These are phyloP conservation scores for Dendrostoma leiphaemia DNA, from an alignment of 2,329 filamentous ascomycete species.

Conservation along the genomic window DNA sequence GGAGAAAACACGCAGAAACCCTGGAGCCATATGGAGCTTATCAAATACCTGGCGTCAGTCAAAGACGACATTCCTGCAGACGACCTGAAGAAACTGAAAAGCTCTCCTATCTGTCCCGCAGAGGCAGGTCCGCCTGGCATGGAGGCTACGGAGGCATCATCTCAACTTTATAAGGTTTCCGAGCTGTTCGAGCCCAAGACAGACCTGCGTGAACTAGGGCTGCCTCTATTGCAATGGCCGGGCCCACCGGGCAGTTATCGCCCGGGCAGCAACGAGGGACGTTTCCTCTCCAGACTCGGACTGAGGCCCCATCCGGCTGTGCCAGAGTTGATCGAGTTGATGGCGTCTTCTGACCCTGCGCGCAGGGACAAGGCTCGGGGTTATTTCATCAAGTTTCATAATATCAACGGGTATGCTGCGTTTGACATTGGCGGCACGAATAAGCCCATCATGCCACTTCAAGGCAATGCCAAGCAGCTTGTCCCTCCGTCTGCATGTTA, in stretches of 20 bases:
- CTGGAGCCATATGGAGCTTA: slow-evolving; percentile 92
- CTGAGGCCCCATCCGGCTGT: slow-evolving; percentile 70
- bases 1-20: slow-evolving; percentile 54
- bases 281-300: slow-evolving; percentile 71
- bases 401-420: slow-evolving; percentile 69
- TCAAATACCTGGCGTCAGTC: slow-evolving; percentile 91
- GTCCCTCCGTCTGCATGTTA: slow-evolving; percentile 77
- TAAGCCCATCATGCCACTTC: slow-evolving; percentile 69
- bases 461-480: slow-evolving; percentile 63
- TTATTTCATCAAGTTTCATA: slow-evolving; percentile 81
- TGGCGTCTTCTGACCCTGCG: slow-evolving; percentile 58
- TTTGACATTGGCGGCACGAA: slow-evolving; percentile 57
- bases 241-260: slow-evolving; percentile 62
- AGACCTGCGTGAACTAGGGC: slow-evolving; percentile 62
- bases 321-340: slow-evolving; percentile 73
- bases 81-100: slow-evolving; percentile 75
- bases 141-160: slow-evolving; percentile 50
- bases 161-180: slow-evolving; percentile 65
- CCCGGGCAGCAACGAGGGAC: slow-evolving; percentile 66
- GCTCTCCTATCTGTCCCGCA: slow-evolving; percentile 79
- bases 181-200: slow-evolving; percentile 82
- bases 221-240: slow-evolving; percentile 83
- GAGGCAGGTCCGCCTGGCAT: slow-evolving; percentile 59
- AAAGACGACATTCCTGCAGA: slow-evolving; percentile 80
- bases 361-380: slow-evolving; percentile 69